phyloP scores from a whole-genome alignment of 75 land plant genomes.

The Cunninghamia lanceolata region DNA sequence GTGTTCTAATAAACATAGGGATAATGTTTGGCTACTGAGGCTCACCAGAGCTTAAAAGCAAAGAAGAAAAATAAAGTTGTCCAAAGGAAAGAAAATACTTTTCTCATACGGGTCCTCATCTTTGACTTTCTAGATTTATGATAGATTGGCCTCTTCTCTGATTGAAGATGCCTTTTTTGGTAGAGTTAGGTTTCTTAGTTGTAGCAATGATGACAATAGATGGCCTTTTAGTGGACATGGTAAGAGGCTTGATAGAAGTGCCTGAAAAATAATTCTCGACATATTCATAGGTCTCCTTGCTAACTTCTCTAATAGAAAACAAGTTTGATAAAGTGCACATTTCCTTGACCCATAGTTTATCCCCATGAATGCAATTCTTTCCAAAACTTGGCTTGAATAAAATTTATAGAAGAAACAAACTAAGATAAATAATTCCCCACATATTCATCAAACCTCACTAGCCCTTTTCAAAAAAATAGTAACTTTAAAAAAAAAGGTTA shows the following conservation, averaged over 20 bases:
- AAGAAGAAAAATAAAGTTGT: constrained; percentile 3
- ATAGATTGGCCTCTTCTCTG: constrained; percentile 77
- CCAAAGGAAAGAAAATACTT: constrained; percentile 39
- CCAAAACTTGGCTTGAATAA: not conserved
- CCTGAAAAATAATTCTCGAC: constrained; percentile 2
- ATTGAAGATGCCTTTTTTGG: constrained; percentile 80
- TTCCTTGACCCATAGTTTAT: not conserved
- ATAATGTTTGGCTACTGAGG: not conserved
- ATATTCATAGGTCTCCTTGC: not conserved
- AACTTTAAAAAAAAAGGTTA: not conserved
- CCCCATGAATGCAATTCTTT: not conserved
- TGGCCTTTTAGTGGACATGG: constrained; percentile 7
- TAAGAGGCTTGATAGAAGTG: not conserved
- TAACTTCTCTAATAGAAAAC: not conserved
- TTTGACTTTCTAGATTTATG: constrained; percentile 90
- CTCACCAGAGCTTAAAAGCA: not conserved
- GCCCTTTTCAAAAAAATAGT: too few relatives aligned
- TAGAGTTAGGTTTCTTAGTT: constrained; percentile 65
- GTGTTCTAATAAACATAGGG: not conserved
- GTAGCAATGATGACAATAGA: constrained; percentile 50
- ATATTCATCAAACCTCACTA: not conserved
- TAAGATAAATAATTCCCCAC: not conserved
- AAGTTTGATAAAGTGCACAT: not conserved
- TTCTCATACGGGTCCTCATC: constrained; percentile 85
- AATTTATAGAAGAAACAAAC: not conserved